Conservation (phyloP, 1,139 yeast species). For the Blastobotrys raffinosifermentans region DNA sequence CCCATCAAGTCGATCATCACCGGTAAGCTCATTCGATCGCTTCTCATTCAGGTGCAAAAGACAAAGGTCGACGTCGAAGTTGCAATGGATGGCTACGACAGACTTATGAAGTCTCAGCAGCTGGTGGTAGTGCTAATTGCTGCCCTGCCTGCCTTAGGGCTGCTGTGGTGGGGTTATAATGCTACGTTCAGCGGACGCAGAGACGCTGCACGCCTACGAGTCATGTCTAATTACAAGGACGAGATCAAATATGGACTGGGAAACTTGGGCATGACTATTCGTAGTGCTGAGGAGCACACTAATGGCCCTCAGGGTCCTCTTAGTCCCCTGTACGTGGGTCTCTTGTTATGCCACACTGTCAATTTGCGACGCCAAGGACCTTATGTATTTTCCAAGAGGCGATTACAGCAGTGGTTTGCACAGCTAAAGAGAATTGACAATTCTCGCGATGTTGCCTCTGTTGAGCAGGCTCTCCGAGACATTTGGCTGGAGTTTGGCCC, state of each 20-base stretch:
- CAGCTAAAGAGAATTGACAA: conserved; percentile 14
- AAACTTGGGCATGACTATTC: conserved; percentile 9
- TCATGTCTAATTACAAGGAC: conserved; percentile 12
- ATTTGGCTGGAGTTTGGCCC: conserved; percentile 1
- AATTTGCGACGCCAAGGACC: conserved; percentile 16
- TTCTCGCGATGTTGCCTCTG: neutral
- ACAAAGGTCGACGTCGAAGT: conserved; percentile 92
- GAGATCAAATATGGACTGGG: conserved; percentile 16
- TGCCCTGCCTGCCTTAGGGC: conserved; percentile 54
- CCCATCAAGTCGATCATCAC: conserved; percentile 59
- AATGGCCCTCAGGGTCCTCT: too few relatives aligned
- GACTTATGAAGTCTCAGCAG: conserved; percentile 82
- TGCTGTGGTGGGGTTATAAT: conserved; percentile 20
- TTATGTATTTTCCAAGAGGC: conserved; percentile 12
- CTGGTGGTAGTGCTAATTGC: conserved; percentile 88
- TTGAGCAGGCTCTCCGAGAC: neutral
- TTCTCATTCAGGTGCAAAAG: conserved; percentile 86
- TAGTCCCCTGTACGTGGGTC: conserved; percentile 16
- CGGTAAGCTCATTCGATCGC: conserved; percentile 70
- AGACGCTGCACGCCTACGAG: conserved; percentile 15
- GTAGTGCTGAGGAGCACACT: conserved; percentile 1
- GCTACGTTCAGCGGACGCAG: conserved; percentile 9
- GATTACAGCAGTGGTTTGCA: conserved; percentile 18
- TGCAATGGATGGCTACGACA: conserved; percentile 87
- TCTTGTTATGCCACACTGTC: conserved; percentile 21